These are phyloP conservation scores for Paraphoma chrysanthemicola DNA, from an alignment of 2,329 filamentous ascomycete species.

Conservation along the genomic window DNA sequence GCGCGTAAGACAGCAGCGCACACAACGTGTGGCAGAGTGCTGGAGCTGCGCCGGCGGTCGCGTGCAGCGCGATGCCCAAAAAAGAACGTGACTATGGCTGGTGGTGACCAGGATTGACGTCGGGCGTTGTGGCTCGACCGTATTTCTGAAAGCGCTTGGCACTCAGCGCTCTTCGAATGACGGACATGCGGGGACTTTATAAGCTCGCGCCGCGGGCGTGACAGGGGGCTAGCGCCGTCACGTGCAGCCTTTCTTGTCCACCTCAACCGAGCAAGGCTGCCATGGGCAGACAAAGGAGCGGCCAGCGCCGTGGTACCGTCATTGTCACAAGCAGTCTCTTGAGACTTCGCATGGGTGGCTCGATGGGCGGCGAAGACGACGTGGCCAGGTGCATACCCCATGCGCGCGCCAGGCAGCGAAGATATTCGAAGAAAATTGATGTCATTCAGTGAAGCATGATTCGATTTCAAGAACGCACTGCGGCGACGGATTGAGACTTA, in stretches of 20 bases:
- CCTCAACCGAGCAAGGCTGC: not conserved
- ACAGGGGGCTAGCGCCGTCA: not conserved
- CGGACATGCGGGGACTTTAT: slow-evolving; percentile 1
- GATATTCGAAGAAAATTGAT: too few species aligned
- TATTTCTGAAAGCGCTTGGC: slow-evolving; percentile 8
- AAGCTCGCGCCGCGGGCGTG: not conserved
- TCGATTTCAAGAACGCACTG: too few species aligned
- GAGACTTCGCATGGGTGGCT: not conserved
- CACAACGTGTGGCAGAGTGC: not conserved
- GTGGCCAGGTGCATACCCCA: too few species aligned
- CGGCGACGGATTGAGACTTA: too few species aligned
- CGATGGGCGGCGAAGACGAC: too few species aligned
- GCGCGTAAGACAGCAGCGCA: not conserved
- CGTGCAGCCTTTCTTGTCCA: not conserved
- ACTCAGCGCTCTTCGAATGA: not conserved
- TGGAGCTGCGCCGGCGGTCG: not conserved
- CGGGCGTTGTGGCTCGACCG: slow-evolving; percentile 17
- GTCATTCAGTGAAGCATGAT: too few species aligned
- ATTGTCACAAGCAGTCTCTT: not conserved
- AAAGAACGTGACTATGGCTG: not conserved
- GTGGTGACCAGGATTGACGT: slow-evolving; percentile 20
- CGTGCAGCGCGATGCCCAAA: slow-evolving; percentile 2
- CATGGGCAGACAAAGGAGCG: slow-evolving; percentile 3
- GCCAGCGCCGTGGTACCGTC: too few species aligned
- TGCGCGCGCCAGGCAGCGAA: too few species aligned